Conservation (phyloP, 1,284 basidiomycete species). For the Cryptococcus jaspeensis region DNA sequence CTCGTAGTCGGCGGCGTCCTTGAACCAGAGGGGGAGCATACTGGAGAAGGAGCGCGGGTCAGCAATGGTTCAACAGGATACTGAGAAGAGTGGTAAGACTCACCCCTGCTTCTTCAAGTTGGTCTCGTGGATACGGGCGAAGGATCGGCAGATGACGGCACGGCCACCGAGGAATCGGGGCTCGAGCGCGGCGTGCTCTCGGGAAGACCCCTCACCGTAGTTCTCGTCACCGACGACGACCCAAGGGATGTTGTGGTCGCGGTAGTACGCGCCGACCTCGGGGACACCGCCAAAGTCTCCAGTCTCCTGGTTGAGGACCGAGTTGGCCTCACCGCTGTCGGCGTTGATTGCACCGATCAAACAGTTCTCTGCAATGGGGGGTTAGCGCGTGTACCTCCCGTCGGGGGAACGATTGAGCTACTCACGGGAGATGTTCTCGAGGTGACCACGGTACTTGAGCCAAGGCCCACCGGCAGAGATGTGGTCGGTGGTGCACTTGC, state of each 20-base stretch:
- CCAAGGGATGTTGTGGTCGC: slow-evolving; percentile 88
- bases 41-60: slow-evolving; percentile 44
- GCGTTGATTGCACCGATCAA: slow-evolving; percentile 95
- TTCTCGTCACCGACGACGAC: slow-evolving; percentile 90
- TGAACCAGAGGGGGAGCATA: slow-evolving; percentile 89
- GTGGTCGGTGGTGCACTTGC: slow-evolving; percentile 85
- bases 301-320: slow-evolving; percentile 85
- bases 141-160: slow-evolving; percentile 91
- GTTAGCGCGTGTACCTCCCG: slow-evolving; percentile 2
- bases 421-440: slow-evolving; percentile 93
- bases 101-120: slow-evolving; percentile 76
- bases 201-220: slow-evolving; percentile 97
- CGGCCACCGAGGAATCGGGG: slow-evolving; percentile 94
- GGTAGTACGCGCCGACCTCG: slow-evolving; percentile 79
- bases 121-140: slow-evolving; percentile 95
- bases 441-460: slow-evolving; percentile 99
- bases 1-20: slow-evolving; percentile 84
- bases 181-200: slow-evolving; percentile 97
- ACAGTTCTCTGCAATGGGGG: slow-evolving; percentile 76
- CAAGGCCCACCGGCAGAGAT: slow-evolving; percentile 79
- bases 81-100: slow-evolving; percentile 5
- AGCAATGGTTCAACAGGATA: neutral
- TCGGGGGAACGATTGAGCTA: slow-evolving; percentile 13
- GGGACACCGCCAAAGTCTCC: slow-evolving; percentile 87
- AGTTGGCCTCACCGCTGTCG: slow-evolving; percentile 95